These are phyloP conservation scores for Nitzschia sp. DNA, from an alignment of 108 stramenopile genomes.

Conservation along the genomic window DNA sequence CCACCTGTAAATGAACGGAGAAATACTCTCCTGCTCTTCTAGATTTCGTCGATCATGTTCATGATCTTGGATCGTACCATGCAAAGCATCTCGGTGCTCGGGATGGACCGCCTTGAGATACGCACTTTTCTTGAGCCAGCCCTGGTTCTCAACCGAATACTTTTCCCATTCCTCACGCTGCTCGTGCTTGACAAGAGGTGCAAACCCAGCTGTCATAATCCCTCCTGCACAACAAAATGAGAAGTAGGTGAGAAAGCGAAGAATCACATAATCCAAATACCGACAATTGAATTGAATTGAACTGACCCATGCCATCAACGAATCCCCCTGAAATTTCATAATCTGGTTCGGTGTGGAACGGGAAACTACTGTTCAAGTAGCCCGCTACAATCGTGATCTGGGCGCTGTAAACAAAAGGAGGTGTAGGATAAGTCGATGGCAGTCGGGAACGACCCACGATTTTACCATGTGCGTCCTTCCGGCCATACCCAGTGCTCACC, in stretches of 20 bases:
- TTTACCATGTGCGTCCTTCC: no score
- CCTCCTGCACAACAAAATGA: constrained; percentile 13
- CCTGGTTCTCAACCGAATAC: constrained; percentile 21
- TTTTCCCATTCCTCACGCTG: constrained; percentile 25
- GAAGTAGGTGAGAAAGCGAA: background rate
- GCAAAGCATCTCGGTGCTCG: constrained; percentile 7
- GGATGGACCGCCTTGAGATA: constrained; percentile 6
- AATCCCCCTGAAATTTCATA: constrained; percentile 29
- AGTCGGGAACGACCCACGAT: no score
- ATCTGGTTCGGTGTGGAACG: constrained; percentile 15
- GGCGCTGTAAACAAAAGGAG: background rate
- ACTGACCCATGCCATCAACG: constrained; percentile 24
- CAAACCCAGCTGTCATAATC: constrained; percentile 29
- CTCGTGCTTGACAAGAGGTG: constrained; percentile 9
- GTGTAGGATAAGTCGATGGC: no score
- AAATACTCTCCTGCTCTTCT: background rate
- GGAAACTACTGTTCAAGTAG: constrained; percentile 1
- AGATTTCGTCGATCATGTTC: background rate
- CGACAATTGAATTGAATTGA: background rate
- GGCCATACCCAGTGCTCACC: no score
- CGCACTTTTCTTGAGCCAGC: constrained; percentile 29
- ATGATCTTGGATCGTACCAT: constrained; percentile 24
- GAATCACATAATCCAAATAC: background rate
- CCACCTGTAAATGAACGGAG: constrained; percentile 8
- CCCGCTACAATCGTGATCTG: constrained; percentile 3